Evolutionary conservation across 2,329 filamentous ascomycete genomes (phyloP).

Genomic region (Corinectria fuckeliana): DNA sequence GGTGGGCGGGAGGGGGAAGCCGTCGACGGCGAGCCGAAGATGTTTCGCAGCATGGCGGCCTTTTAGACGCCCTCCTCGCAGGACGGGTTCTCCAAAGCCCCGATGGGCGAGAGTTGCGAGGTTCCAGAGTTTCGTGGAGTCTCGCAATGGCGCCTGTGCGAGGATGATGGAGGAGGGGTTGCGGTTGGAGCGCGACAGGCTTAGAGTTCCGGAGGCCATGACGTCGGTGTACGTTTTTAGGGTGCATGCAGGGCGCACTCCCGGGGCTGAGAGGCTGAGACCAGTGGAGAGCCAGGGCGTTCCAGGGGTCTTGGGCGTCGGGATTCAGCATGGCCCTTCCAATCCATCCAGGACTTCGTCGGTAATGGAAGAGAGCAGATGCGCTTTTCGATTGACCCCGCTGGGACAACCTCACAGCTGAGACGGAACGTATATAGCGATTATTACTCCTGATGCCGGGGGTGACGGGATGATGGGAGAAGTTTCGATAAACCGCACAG

Average conservation of each 20-base stretch:
- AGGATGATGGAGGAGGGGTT: not conserved
- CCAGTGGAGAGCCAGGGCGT: not conserved
- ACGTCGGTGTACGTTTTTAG: not conserved
- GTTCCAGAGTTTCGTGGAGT: not conserved
- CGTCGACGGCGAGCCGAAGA: conserved; percentile 18
- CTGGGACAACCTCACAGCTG: too few species aligned
- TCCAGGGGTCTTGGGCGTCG: not conserved
- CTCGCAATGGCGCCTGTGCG: not conserved
- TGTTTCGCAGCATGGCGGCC: conserved; percentile 26
- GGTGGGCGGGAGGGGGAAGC: not conserved
- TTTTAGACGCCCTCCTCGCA: conserved; percentile 8
- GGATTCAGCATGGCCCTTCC: too few species aligned
- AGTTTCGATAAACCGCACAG: too few species aligned
- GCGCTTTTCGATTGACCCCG: too few species aligned
- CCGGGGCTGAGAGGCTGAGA: not conserved
- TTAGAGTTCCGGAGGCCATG: not conserved
- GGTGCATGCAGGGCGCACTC: not conserved
- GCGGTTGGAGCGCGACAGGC: not conserved
- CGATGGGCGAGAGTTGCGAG: conserved; percentile 15
- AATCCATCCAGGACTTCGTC: too few species aligned
- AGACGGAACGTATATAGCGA: too few species aligned
- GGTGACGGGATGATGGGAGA: too few species aligned
- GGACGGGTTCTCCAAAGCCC: conserved; percentile 22
- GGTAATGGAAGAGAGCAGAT: too few species aligned
- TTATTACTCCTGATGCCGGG: too few species aligned